Percentiles rank a stretch among this genome's conserved stretches.
These are phyloP conservation scores for Cladosporium phlei DNA, from an alignment of 2,329 filamentous ascomycete genomes.

Conservation along the genomic window DNA sequence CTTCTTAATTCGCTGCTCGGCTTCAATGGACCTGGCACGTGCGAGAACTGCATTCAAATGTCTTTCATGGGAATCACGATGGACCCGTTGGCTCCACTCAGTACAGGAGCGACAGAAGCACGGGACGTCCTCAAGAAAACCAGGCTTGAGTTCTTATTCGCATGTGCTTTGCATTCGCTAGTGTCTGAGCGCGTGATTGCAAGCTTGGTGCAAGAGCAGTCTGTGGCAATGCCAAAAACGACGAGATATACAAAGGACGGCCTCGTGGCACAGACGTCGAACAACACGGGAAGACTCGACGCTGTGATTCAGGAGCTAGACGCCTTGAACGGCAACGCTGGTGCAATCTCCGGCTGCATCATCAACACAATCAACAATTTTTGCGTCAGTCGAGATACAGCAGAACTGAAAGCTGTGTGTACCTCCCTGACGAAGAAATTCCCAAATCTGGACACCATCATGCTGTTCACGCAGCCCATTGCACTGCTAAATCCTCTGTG, in stretches of 20 bases:
- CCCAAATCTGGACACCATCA: slow-evolving; percentile 65
- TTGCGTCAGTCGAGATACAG: slow-evolving; percentile 69
- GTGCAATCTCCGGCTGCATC: slow-evolving; percentile 70
- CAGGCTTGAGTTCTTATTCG: slow-evolving; percentile 78
- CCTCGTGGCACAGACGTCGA: slow-evolving; percentile 71
- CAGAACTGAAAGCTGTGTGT: slow-evolving; percentile 72
- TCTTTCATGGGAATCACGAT: slow-evolving; percentile 63
- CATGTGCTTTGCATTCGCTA: slow-evolving; percentile 83
- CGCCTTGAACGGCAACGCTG: slow-evolving; percentile 85
- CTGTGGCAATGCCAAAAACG: slow-evolving; percentile 69
- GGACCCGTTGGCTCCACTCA: slow-evolving; percentile 60
- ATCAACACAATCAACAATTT: slow-evolving; percentile 52
- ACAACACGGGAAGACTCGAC: slow-evolving; percentile 70
- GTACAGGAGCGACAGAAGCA: slow-evolving; percentile 51
- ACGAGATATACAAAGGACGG: slow-evolving; percentile 73
- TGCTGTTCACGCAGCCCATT: slow-evolving; percentile 67
- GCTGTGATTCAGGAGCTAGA: slow-evolving; percentile 77
- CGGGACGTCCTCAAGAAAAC: slow-evolving; percentile 61
- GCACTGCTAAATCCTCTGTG: slow-evolving; percentile 70
- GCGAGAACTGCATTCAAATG: slow-evolving; percentile 62
- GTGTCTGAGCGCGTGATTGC: slow-evolving; percentile 74
- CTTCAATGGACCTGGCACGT: slow-evolving; percentile 54
- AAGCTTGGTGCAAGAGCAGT: slow-evolving; percentile 73
- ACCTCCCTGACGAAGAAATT: slow-evolving; percentile 68
- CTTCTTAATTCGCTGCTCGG: slow-evolving; percentile 55